Evolutionary conservation across 2,329 filamentous ascomycete genomes (phyloP).

Genomic region (Colletotrichum coccodes): DNA sequence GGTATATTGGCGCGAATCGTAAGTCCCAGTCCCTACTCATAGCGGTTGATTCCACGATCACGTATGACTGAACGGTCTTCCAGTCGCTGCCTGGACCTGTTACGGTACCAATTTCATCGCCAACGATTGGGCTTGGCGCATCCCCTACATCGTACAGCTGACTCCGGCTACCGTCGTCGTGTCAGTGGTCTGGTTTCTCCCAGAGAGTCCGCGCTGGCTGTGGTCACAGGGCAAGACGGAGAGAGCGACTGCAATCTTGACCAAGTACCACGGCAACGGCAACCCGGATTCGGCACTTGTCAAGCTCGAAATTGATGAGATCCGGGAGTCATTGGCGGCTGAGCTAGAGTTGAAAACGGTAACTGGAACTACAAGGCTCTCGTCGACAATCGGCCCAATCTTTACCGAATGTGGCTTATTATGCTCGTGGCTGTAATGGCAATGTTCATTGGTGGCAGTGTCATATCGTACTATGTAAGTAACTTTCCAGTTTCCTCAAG

Average conservation of each 20-base stretch:
- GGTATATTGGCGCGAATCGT: constrained; percentile 36
- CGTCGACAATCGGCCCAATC: constrained; percentile 56
- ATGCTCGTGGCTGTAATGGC: constrained; percentile 59
- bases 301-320: constrained; percentile 55
- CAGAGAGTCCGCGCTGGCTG: constrained; percentile 57
- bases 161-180: constrained; percentile 54
- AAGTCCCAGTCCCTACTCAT: neutral
- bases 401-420: constrained; percentile 58
- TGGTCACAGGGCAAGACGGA: constrained; percentile 47
- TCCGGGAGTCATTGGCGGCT: constrained; percentile 55
- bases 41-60: neutral
- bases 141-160: constrained; percentile 56
- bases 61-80: neutral
- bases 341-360: constrained; percentile 49
- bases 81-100: constrained; percentile 54
- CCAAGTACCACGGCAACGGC: constrained; percentile 54
- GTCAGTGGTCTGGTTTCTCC: constrained; percentile 56
- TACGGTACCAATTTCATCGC: constrained; percentile 55
- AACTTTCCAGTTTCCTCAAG: no score
- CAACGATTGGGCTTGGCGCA: constrained; percentile 60
- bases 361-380: constrained; percentile 55
- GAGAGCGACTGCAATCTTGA: constrained; percentile 42
- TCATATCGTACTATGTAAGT: constrained; percentile 58
- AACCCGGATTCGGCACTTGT: constrained; percentile 46
- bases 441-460: constrained; percentile 59